Evolutionary conservation across 2,329 filamentous ascomycete species (phyloP).

Genomic region (Fusarium tuaranense): DNA sequence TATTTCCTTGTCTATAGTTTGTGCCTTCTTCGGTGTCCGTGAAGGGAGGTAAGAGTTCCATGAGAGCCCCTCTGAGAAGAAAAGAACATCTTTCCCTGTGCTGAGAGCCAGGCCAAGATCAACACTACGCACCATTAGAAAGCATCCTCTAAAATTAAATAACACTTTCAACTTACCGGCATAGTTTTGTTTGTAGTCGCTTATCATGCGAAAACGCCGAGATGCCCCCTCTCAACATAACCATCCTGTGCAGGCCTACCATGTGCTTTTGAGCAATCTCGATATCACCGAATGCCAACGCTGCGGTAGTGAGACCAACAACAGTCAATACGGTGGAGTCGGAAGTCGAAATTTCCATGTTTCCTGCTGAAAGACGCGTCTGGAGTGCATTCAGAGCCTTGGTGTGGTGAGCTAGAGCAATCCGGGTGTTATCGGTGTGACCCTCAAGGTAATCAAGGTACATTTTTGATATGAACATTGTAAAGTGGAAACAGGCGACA

Average conservation of each 20-base stretch:
- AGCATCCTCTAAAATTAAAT: background rate
- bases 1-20: fast-evolving
- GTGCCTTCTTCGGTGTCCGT: background rate
- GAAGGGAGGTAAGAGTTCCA: background rate
- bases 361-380: background rate
- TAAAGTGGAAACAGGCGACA: background rate
- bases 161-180: background rate
- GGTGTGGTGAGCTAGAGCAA: background rate
- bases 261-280: background rate
- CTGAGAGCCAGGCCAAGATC: background rate
- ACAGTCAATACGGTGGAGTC: background rate
- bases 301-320: background rate
- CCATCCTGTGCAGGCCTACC: background rate
- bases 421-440: no score
- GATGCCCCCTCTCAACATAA: background rate
- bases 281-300: background rate
- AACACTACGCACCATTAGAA: background rate
- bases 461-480: background rate
- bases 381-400: background rate
- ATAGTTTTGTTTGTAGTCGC: background rate
- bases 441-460: background rate
- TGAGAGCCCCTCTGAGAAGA: background rate
- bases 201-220: background rate
- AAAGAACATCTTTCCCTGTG: background rate
- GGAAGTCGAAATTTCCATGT: background rate